Percentiles rank a stretch among this genome's conserved stretches.
Conservation (phyloP, 352 stramenopile species). For the Phytophthora lateralis region DNA sequence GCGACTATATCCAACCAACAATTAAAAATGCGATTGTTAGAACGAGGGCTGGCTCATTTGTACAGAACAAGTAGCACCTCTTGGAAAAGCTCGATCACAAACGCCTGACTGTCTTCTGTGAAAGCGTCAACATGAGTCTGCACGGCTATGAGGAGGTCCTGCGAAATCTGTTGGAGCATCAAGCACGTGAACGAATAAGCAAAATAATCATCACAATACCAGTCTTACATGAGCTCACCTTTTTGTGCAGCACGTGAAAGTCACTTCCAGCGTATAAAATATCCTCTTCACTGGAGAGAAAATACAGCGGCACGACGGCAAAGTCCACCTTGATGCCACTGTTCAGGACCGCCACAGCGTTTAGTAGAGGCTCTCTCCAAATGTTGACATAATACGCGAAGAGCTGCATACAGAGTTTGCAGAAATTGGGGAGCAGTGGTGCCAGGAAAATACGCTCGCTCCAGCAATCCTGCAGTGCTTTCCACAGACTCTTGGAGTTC, state of each 20-base stretch:
- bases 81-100: constrained; percentile 56
- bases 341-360: constrained; percentile 50
- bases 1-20: constrained; percentile 35
- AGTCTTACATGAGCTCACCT: constrained; percentile 8
- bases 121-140: constrained; percentile 41
- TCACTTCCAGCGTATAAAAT: constrained; percentile 74
- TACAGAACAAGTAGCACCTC: constrained; percentile 30
- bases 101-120: constrained; percentile 47
- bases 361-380: constrained; percentile 58
- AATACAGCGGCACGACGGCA: constrained; percentile 39
- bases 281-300: constrained; percentile 64
- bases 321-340: constrained; percentile 59
- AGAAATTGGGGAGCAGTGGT: constrained; percentile 67
- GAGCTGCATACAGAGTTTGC: constrained; percentile 74
- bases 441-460: constrained; percentile 56
- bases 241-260: constrained; percentile 67
- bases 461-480: constrained; percentile 63
- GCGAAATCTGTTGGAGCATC: constrained; percentile 50
- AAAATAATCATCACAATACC: neutral
- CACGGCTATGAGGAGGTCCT: constrained; percentile 49
- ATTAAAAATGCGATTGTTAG: neutral
- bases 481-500: constrained; percentile 57
- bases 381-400: constrained; percentile 62
- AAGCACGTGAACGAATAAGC: neutral
- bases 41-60: neutral